Base-by-base conservation (phyloP, 2,329 filamentous ascomycete species). In the Coniochaeta sp. region DNA sequence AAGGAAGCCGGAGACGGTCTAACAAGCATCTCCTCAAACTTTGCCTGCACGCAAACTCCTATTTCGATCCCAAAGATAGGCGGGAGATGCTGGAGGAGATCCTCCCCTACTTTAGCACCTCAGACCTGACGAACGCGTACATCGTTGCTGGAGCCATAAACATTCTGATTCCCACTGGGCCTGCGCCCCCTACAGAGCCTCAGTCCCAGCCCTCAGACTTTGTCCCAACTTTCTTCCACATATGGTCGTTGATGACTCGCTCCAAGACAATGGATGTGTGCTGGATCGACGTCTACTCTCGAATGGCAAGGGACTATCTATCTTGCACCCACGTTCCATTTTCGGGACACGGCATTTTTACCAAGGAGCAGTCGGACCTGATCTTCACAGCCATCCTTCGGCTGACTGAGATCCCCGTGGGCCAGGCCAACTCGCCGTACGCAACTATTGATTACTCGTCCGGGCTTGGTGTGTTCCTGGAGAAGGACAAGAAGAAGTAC, bases 341-440 rank as follows among this genome's bases (percentile, higher is more conserved):
- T 70, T 86, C 87, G 2, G 86, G 93, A 66, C 88, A 93, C 76
- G 95, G 95, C 65, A 90, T 99, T 64, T 98, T 96, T 74, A 96
- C 91, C 1, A 86, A 87, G 65, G 92, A 96, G 65, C 95, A 99
- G 74, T 95, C 93, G 0, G 89, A 93, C 61, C 81, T 96, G 61
- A 89, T 99, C 66, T 98, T 97, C 73, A 98, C 95, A 0, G 89
- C 95, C 11, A 86, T 97, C 61, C 77, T 99, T 60, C 85, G 96
- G 57, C 74, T 99, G 59, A 87, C 96, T 16, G 93, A 98, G 71
- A 99, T 99, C 59, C 95, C 95, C 1, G 95, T 99, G 14, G 93
- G 95, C 2, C 95, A 99, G 75, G 90, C 95, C 3, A 96, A 90
- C 54, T 97, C 93, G 1, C 91, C 95, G 0, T 99, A 99, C 70